Evolutionary conservation across 2,329 filamentous ascomycete species (phyloP).

Genomic region (Fusarium torulosum): DNA sequence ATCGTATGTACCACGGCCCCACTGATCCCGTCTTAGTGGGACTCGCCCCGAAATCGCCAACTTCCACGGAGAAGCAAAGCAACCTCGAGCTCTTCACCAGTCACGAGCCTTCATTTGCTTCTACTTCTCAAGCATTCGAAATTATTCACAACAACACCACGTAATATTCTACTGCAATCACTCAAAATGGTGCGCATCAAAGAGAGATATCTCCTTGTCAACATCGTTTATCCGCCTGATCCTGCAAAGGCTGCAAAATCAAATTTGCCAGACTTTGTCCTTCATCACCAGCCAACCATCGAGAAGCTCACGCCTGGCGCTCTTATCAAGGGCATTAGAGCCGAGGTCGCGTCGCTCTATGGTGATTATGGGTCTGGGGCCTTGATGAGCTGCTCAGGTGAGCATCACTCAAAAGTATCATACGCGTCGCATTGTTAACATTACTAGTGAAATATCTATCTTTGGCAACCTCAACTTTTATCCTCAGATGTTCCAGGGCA

Average conservation of each 20-base stretch:
- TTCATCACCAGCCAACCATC: conserved; percentile 83
- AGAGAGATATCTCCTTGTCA: conserved; percentile 93
- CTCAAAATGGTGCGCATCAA: conserved; percentile 90
- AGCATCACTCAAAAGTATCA: conserved; percentile 33
- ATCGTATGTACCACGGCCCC: conserved; percentile 33
- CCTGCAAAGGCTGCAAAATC: conserved; percentile 51
- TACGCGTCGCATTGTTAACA: background rate
- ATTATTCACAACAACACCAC: background rate
- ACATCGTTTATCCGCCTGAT: conserved; percentile 85
- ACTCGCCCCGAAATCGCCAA: conserved; percentile 34
- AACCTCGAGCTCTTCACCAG: conserved; percentile 17
- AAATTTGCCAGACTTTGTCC: conserved; percentile 70
- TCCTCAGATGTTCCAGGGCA: conserved; percentile 83
- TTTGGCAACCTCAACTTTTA: conserved; percentile 91
- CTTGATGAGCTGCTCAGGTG: conserved; percentile 77
- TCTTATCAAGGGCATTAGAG: conserved; percentile 77
- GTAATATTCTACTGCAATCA: background rate
- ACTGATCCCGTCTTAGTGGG: conserved; percentile 41
- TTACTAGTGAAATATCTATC: conserved; percentile 89
- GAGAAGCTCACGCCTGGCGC: conserved; percentile 75
- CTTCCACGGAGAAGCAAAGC: conserved; percentile 22
- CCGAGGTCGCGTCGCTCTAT: conserved; percentile 79
- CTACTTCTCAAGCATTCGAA: conserved; percentile 3
- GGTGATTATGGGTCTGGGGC: conserved; percentile 90
- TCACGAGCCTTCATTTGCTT: conserved; percentile 20